phyloP scores from a whole-genome alignment of 2,329 filamentous ascomycete genomes.

The Alternaria sp. region DNA sequence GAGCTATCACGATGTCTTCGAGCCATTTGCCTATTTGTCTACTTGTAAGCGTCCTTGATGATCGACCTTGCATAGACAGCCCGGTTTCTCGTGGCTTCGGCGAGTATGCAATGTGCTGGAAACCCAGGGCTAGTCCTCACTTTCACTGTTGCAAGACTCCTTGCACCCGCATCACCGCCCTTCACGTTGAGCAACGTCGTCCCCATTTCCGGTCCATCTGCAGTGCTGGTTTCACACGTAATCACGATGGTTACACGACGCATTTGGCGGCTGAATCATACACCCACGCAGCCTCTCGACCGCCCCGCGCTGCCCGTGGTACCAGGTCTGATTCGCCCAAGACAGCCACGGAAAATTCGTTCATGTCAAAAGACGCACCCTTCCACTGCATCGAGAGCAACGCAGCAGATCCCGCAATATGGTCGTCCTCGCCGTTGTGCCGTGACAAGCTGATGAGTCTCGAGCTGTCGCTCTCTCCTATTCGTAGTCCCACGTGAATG shows the following conservation, averaged over 20 bases:
- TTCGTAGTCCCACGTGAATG: constrained; percentile 8
- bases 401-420: constrained; percentile 4
- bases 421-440: constrained; percentile 7
- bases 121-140: background rate
- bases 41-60: background rate
- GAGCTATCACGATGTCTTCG: background rate
- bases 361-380: constrained; percentile 29
- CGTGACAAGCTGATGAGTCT: background rate
- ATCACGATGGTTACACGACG: constrained; percentile 24
- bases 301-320: constrained; percentile 6
- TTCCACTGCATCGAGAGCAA: constrained; percentile 8
- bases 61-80: constrained; percentile 1
- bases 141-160: background rate
- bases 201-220: background rate
- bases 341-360: constrained; percentile 27
- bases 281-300: constrained; percentile 10
- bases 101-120: background rate
- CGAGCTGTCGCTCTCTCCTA: constrained; percentile 2
- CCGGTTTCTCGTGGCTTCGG: background rate
- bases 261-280: constrained; percentile 15
- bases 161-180: background rate
- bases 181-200: constrained; percentile 1
- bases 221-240: constrained; percentile 1
- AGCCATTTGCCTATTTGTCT: background rate
- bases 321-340: constrained; percentile 8